Evolutionary conservation across 1,284 basidiomycete genomes (phyloP), one percentile per base, ranked within the genome.

Genomic region (Prillingera fragicola): DNA sequence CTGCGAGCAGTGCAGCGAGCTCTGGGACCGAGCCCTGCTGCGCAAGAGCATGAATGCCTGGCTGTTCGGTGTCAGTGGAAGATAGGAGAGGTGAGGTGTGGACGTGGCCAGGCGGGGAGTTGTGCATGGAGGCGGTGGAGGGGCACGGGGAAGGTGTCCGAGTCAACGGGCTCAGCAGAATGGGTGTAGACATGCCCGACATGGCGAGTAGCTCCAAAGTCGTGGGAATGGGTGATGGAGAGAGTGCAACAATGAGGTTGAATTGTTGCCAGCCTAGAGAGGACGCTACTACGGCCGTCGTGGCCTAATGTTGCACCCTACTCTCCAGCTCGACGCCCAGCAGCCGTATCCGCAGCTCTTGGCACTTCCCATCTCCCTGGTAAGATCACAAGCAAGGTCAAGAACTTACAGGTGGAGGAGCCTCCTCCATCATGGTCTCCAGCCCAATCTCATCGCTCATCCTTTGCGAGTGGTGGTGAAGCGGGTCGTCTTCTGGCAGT

Each of bases 1-100:
- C 83, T 55, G 84, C 80, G 34, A 91, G 76, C 41, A 95, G 77
- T 21, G 79, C 70, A 5, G 79, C 77, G 18, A 96, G 71, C 24
- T 79, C 73, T 3, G 73, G 70, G 2, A 88, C 75, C 60, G 96
- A 89, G 25, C 92, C 92, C 37, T 87, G 77, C 63, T 96, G 92
- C 0, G 90, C 82, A 10, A 89, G 84, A 4, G 85, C 74, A 62
- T 95, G 90, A 28, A 96, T 84, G 45, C 79, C 83, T n/a, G 60
- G 50, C 66, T 69, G 43, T n/a, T 52, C 15, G 5, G 29, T 17
- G 45, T 45, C 4, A 43, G 42, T 27, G 9, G 31, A 17, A 9
- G 12, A 14, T 27, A 12, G 15, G 8, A 23, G 3, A 13, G n/a
- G 24, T 24, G 10, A 9, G 5, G 24, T 23, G 8, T 22, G 23